Base-by-base conservation (phyloP, 164 flowering plant genomes). In the Echeveria elegans region DNA sequence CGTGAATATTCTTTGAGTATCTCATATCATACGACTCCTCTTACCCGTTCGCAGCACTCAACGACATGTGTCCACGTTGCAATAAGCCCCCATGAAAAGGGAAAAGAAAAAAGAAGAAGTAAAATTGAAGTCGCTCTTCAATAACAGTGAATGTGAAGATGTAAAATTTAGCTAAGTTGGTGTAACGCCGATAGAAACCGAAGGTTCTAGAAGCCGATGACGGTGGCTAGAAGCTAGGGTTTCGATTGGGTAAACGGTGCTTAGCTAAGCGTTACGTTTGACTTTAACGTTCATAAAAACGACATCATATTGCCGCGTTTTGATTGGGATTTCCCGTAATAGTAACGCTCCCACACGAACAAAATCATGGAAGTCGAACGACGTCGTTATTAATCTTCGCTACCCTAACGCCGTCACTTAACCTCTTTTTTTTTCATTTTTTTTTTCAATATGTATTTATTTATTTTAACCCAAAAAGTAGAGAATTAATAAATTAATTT, bases 1-100 rank as follows among this genome's bases (percentile, higher is more conserved):
- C 98, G 71, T 81, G 79, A 60, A 92, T 84, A 47, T 79, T 80
- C 78, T 92, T 92, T 48, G 80, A 78, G 68, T 66, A 72, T 24
- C 93, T 66, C 50, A 78, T 71, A 64, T 80, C 86, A 15, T 69
- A 72, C 4, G 71, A 37, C 47, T 75, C 56, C 23, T 36, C 56
- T 26, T 68, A 65, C 36, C 64, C 28, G 67, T 68, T 16, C 3
- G 71, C 71, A 28, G 75, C 11, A 23, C 71, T 43, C 16, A 43
- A 43, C 47, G 47, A 43, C 47, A 43, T 2, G n/a, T n/a, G 47
- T 43, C 47, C 47, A 43, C 15, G 47, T 43, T 43, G 47, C 47
- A 43, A 43, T 43, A 43, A 43, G 87, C 86, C 67, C 87, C 88
- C 89, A 88, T 85, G 2, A 2, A 40, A n/a, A n/a, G n/a, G n/a